Percentiles rank a stretch among this genome's conserved stretches.
phyloP scores from a whole-genome alignment of 768 basidiomycete genomes.

The Lactarius deliciosus region DNA sequence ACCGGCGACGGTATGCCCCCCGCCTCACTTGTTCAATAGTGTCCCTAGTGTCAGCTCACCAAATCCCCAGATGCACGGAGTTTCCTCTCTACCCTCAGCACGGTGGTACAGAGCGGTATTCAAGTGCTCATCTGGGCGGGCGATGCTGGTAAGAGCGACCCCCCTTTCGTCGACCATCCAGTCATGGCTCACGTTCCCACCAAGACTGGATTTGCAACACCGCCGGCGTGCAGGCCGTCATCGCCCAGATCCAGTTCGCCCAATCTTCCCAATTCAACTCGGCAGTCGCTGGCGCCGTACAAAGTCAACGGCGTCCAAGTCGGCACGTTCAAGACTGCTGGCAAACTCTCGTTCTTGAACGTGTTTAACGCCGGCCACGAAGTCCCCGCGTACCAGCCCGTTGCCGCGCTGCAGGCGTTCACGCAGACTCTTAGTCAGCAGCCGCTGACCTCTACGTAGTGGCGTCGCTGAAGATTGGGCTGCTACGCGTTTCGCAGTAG shows the following conservation, averaged over 20 bases:
- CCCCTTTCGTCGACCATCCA: not conserved
- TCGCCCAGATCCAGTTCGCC: conserved; percentile 44
- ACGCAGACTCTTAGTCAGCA: conserved; percentile 22
- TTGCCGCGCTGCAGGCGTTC: conserved; percentile 24
- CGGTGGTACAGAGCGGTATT: conserved; percentile 29
- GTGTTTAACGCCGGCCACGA: conserved; percentile 43
- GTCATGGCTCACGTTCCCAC: conserved; percentile 43
- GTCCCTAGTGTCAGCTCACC: conserved; percentile 20
- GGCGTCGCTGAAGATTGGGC: no score
- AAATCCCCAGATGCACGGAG: conserved; percentile 32
- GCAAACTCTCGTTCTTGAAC: conserved; percentile 46
- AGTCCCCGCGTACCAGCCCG: conserved; percentile 26
- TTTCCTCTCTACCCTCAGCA: conserved; percentile 6
- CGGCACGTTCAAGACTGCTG: conserved; percentile 50
- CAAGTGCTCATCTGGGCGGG: conserved; percentile 52
- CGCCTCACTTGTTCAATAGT: conserved; percentile 29
- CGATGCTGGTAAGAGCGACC: conserved; percentile 25
- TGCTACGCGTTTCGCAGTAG: not conserved
- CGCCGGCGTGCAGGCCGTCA: conserved; percentile 49
- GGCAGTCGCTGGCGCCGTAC: conserved; percentile 43
- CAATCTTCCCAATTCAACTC: conserved; percentile 36
- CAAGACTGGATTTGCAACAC: conserved; percentile 50
- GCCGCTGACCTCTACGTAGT: conserved; percentile 21
- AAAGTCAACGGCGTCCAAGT: conserved; percentile 45
- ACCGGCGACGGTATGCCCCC: conserved; percentile 46